Conservation (phyloP, 2,329 filamentous ascomycete genomes). For the Aspergillus neotritici region DNA sequence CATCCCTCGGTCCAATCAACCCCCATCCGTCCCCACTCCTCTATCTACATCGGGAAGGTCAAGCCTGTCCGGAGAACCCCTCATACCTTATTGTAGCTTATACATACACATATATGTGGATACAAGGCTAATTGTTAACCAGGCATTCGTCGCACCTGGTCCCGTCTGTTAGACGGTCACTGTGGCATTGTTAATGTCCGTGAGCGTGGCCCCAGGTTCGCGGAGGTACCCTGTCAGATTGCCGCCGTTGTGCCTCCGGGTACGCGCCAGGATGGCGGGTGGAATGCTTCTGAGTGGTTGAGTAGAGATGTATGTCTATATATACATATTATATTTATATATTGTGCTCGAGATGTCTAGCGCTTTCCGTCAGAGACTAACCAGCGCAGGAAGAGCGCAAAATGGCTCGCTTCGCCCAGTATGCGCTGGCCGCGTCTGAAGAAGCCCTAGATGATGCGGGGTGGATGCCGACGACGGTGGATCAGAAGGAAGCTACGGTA, state of each 20-base stretch:
- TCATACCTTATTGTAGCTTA: too few relatives aligned
- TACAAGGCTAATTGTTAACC: neutral
- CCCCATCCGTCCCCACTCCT: constrained; percentile 9
- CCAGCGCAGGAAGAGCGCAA: constrained; percentile 58
- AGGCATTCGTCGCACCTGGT: constrained; percentile 73
- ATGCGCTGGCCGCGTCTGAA: constrained; percentile 76
- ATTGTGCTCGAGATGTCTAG: neutral
- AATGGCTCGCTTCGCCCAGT: constrained; percentile 89
- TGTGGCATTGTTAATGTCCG: constrained; percentile 74
- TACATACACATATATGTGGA: too few relatives aligned
- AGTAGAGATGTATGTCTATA: constrained; percentile 33
- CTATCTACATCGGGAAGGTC: constrained; percentile 31
- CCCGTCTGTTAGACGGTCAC: constrained; percentile 68
- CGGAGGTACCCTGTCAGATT: constrained; percentile 72
- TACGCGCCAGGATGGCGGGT: constrained; percentile 38
- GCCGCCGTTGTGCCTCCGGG: constrained; percentile 72
- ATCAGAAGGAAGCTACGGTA: constrained; percentile 67
- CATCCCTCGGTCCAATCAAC: constrained; percentile 1
- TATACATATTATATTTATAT: neutral
- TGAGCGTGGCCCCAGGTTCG: constrained; percentile 58
- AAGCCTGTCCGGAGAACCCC: constrained; percentile 5
- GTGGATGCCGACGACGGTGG: constrained; percentile 59
- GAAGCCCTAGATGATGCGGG: constrained; percentile 80
- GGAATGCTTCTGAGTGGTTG: constrained; percentile 43
- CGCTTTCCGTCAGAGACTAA: neutral